Conservation (phyloP, 2,329 filamentous ascomycete species). For the Claviceps capensis region DNA sequence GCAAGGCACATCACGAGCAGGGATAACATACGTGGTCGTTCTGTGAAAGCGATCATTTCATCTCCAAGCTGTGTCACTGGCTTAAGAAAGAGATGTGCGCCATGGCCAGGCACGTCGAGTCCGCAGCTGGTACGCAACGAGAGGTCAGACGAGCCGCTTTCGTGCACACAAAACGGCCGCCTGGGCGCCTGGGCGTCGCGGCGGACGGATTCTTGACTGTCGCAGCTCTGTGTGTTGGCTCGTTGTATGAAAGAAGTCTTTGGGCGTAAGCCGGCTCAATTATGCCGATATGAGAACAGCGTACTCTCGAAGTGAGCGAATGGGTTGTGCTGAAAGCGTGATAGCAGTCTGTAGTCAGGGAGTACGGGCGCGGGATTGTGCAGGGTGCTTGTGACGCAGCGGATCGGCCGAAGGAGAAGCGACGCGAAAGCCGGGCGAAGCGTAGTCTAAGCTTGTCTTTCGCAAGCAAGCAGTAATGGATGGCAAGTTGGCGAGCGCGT, state of each 20-base stretch:
- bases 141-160: neutral
- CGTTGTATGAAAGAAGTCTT: neutral
- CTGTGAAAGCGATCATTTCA: conserved; percentile 1
- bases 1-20: neutral
- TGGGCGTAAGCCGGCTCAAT: neutral
- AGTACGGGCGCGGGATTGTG: neutral
- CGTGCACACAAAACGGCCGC: neutral
- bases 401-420: no score
- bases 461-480: neutral
- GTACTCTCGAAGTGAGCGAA: neutral
- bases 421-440: no score
- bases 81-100: conserved; percentile 1
- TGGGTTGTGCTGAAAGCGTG: neutral
- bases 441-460: no score
- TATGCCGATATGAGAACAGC: neutral
- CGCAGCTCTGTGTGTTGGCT: neutral
- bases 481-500: neutral
- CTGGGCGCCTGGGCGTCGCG: neutral
- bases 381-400: neutral
- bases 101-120: conserved; percentile 1
- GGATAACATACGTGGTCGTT: conserved; percentile 1
- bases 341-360: neutral
- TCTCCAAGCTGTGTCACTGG: conserved; percentile 1
- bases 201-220: neutral
- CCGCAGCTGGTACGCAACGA: neutral